phyloP scores from a whole-genome alignment of 495 filamentous ascomycete species.

The Geopyxis carbonaria region DNA sequence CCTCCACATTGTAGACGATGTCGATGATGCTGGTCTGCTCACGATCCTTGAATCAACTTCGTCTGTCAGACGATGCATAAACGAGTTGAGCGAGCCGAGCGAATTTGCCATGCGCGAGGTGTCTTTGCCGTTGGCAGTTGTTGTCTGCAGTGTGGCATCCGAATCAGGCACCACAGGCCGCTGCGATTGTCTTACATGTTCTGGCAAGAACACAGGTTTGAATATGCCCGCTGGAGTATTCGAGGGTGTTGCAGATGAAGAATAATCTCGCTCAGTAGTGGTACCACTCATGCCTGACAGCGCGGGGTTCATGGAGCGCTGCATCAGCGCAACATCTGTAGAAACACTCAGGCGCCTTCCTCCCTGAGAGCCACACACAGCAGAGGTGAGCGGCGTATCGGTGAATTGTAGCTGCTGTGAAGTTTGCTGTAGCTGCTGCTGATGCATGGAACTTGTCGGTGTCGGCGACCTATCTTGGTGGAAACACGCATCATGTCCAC shows the following conservation, averaged over 20 bases:
- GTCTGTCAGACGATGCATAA: neutral
- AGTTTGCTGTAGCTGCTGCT: neutral
- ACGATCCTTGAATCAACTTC: neutral
- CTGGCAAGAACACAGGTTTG: constrained; percentile 1
- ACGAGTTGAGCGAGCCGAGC: neutral
- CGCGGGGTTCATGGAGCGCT: constrained; percentile 8
- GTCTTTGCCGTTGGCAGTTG: too few relatives aligned
- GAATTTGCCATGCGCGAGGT: neutral
- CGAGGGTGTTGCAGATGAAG: constrained; percentile 8
- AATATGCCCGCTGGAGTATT: constrained; percentile 7
- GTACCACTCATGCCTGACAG: constrained; percentile 17
- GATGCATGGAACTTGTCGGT: neutral
- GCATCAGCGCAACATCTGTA: neutral
- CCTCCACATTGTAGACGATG: neutral
- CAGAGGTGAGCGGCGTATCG: constrained; percentile 2
- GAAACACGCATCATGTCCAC: constrained; percentile 20
- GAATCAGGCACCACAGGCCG: too few relatives aligned
- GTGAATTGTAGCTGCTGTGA: neutral
- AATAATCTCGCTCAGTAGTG: constrained; percentile 17
- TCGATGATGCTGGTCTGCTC: too few relatives aligned
- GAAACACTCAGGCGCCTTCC: constrained; percentile 10
- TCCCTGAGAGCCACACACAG: constrained; percentile 9
- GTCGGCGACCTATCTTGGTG: constrained; percentile 8
- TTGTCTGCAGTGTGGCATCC: too few relatives aligned
- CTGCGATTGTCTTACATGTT: too few relatives aligned